A percentile compares a stretch with the other conserved stretches of the same genome.
Evolutionary conservation across 2,329 filamentous ascomycete genomes (phyloP).

Genomic region (Hymenoscyphus repandus): DNA sequence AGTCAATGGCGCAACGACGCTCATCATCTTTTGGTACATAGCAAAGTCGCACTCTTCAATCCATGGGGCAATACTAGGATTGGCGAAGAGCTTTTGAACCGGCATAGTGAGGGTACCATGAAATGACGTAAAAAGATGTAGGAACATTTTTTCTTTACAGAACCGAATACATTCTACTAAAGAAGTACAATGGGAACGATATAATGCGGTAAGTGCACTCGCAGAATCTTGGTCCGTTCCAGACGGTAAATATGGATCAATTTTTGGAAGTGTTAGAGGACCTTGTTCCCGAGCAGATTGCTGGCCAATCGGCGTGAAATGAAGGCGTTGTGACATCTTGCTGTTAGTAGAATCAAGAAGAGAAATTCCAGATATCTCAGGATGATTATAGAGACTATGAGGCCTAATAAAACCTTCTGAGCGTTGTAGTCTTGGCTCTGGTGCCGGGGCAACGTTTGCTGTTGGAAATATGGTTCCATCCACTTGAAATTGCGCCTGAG

Average conservation of each 20-base stretch:
- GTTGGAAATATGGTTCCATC: conserved; percentile 36
- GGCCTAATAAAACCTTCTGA: conserved; percentile 32
- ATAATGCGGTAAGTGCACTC: conserved; percentile 78
- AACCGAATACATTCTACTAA: conserved; percentile 92
- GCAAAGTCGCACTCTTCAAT: conserved; percentile 93
- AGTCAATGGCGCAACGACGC: conserved; percentile 81
- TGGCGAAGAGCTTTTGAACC: conserved; percentile 84
- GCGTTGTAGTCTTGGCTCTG: conserved; percentile 24
- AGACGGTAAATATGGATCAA: conserved; percentile 71
- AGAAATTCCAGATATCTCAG: conserved; percentile 50
- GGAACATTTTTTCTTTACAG: conserved; percentile 95
- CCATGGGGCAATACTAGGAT: conserved; percentile 80
- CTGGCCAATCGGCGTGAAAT: conserved; percentile 55
- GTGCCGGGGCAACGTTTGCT: conserved; percentile 34
- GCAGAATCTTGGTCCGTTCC: conserved; percentile 85
- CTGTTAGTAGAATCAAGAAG: conserved; percentile 51
- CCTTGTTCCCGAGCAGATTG: conserved; percentile 59
- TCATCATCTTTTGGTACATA: conserved; percentile 96
- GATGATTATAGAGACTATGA: conserved; percentile 56
- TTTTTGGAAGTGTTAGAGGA: conserved; percentile 74
- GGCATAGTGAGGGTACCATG: conserved; percentile 95
- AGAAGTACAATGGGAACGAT: conserved; percentile 91
- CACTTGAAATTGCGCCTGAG: conserved; percentile 26
- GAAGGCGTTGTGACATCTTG: conserved; percentile 55
- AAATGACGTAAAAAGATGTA: conserved; percentile 90